These are phyloP conservation scores for Solanum piurae DNA, from an alignment of 257 asterid genomes.

Conservation along the genomic window DNA sequence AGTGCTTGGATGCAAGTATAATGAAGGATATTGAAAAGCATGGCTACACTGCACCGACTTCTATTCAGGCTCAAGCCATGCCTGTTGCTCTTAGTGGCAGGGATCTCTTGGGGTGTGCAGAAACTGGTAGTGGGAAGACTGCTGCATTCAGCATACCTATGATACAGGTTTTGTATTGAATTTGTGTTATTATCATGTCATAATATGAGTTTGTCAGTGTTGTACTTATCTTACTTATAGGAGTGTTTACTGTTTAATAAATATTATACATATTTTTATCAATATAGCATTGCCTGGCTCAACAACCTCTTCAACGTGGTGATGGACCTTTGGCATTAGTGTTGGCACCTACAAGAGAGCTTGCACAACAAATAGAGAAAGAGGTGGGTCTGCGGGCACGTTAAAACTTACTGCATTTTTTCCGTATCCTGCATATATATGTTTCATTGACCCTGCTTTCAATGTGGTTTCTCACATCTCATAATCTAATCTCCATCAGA, in stretches of 20 bases:
- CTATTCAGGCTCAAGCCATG: constrained; percentile 92
- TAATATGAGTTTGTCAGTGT: not conserved
- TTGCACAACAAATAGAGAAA: constrained; percentile 89
- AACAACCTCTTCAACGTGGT: constrained; percentile 66
- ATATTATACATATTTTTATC: not conserved
- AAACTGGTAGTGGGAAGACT: constrained; percentile 88
- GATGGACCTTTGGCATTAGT: constrained; percentile 93
- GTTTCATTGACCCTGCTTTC: not conserved
- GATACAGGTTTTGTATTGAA: constrained; percentile 57
- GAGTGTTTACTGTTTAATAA: not conserved
- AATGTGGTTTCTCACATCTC: not conserved
- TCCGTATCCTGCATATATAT: not conserved
- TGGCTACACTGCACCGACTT: constrained; percentile 71
- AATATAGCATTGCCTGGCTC: constrained; percentile 71
- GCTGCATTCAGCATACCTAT: constrained; percentile 81
- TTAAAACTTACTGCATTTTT: not conserved
- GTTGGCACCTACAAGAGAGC: constrained; percentile 88
- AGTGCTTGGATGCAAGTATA: constrained; percentile 65
- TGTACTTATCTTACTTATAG: not conserved
- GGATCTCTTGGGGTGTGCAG: constrained; percentile 91
- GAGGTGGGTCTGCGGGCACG: constrained; percentile 37
- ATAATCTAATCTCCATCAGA: not conserved
- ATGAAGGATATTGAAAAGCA: constrained; percentile 73
- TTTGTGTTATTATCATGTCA: not conserved
- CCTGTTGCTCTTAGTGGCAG: constrained; percentile 84